Evolutionary conservation across 495 filamentous ascomycete genomes (phyloP).

Genomic region (Neurospora intermedia): DNA sequence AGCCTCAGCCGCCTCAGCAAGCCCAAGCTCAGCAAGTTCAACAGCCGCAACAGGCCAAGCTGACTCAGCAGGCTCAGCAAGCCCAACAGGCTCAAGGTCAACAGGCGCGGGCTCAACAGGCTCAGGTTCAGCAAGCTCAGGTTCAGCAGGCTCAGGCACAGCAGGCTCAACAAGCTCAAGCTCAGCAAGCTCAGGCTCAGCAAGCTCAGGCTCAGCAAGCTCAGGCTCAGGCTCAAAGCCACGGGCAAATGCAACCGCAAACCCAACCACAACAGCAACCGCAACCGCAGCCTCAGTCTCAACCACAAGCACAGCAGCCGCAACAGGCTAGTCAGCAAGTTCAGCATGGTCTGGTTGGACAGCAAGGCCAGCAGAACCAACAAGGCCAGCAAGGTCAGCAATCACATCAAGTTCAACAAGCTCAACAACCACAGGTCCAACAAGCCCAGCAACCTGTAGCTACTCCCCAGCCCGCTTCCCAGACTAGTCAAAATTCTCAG

Average conservation of each 20-base stretch:
- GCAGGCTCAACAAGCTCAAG: background rate
- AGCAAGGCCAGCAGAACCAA: background rate
- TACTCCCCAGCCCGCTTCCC: background rate
- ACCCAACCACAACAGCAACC: background rate
- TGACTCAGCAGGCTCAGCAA: background rate
- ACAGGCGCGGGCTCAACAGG: background rate
- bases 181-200: no score
- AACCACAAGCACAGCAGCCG: constrained; percentile 5
- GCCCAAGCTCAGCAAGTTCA: background rate
- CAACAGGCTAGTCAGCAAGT: constrained; percentile 13
- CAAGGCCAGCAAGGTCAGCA: constrained; percentile 3
- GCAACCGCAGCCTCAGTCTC: background rate
- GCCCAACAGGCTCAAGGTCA: background rate
- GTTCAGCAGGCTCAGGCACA: no score
- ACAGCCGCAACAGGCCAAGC: background rate
- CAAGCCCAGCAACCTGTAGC: constrained; percentile 12
- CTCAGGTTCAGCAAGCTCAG: background rate
- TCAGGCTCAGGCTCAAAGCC: background rate
- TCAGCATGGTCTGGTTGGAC: constrained; percentile 1
- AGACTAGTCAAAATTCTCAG: background rate
- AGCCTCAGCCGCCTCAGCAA: background rate
- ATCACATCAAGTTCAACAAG: constrained; percentile 6
- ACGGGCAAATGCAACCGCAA: background rate
- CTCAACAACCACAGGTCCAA: constrained; percentile 10
- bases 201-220: background rate